Base-by-base conservation (phyloP, 129 eudicot genomes). In the Escallonia rubra region DNA sequence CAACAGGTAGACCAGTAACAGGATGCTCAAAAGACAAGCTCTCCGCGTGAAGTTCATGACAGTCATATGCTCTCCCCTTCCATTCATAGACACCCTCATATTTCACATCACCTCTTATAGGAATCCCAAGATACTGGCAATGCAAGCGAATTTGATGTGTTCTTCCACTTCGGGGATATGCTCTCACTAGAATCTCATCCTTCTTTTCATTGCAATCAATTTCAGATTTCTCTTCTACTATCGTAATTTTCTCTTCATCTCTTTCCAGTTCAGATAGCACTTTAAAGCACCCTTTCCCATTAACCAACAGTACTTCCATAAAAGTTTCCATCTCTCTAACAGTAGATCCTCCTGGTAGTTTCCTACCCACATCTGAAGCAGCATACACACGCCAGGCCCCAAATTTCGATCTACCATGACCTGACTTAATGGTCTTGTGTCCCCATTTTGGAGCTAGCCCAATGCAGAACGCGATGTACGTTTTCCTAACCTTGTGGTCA, bases 321-420 rank as follows among this genome's bases (percentile, higher is more conserved):
- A 47, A 41, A 50, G 98, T 93, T 79, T 89, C 95, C 98, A 93
- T 93, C 57, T 86, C 85, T 66, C 82, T 87, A 69, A 93, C 75
- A 23, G 66, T 41, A 54, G 98, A 93, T 45, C 98, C 96, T 61
- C 96, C 95, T 0, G 98, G 98, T 23, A 93, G 72, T 0, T 63
- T 56, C 71, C 82, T 70, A 57, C 96, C 95, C 46, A 82, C 95
- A 68, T 93, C 96, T 39, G 83, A 79, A 63, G 79, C 67, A 52
- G 96, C 95, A 68, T 93, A 93, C 9, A 93, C 95, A 39, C 98
- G 96, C 98, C 98, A 93, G 43, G 95, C 98, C 58, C 96, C 98
- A 61, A 81, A 86, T 69, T 82, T 93, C 13, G 98, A 89, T 34
- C 98, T 80, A 6, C 98, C 98, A 80, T 93, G 98, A 63, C 96